Evolutionary conservation across 169 alveolate genomes (phyloP).

Genomic region (Amoebophrya sp.): DNA sequence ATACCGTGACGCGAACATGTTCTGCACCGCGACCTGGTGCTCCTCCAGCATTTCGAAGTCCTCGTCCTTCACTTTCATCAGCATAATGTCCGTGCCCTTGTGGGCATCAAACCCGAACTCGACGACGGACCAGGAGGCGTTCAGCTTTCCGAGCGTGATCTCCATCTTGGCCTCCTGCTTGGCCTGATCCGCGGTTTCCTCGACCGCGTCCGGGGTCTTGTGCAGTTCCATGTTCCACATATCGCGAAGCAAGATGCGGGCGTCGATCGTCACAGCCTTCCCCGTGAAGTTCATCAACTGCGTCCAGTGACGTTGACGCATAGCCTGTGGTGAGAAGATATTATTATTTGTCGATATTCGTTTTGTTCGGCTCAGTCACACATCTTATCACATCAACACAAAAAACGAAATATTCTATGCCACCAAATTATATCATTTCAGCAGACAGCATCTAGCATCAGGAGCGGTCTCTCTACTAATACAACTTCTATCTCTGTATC

Average conservation of each 20-base stretch:
- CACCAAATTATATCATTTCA: too few relatives aligned
- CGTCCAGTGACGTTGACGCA: conserved; percentile 91
- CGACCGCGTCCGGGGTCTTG: conserved; percentile 79
- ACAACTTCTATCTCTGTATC: not conserved
- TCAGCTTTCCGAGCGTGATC: conserved; percentile 73
- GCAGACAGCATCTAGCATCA: too few relatives aligned
- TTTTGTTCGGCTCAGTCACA: not conserved
- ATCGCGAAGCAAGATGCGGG: conserved; percentile 67
- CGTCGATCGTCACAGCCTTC: conserved; percentile 60
- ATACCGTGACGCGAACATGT: conserved; percentile 87
- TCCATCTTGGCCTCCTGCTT: conserved; percentile 88
- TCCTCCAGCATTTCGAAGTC: conserved; percentile 91
- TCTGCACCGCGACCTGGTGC: conserved; percentile 81
- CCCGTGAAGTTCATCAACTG: conserved; percentile 66
- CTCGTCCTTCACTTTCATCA: conserved; percentile 82
- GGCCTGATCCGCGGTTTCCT: conserved; percentile 90
- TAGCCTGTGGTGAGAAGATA: conserved; percentile 42
- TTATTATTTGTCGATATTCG: not conserved
- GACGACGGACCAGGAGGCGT: conserved; percentile 76
- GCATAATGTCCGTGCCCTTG: conserved; percentile 73
- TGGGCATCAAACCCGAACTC: conserved; percentile 74
- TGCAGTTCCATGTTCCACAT: conserved; percentile 78
- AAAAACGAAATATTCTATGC: too few relatives aligned
- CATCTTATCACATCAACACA: too few relatives aligned
- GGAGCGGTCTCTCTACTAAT: not conserved